Conservation (phyloP, 1,284 basidiomycete genomes). For the Porodaedalea pini region DNA sequence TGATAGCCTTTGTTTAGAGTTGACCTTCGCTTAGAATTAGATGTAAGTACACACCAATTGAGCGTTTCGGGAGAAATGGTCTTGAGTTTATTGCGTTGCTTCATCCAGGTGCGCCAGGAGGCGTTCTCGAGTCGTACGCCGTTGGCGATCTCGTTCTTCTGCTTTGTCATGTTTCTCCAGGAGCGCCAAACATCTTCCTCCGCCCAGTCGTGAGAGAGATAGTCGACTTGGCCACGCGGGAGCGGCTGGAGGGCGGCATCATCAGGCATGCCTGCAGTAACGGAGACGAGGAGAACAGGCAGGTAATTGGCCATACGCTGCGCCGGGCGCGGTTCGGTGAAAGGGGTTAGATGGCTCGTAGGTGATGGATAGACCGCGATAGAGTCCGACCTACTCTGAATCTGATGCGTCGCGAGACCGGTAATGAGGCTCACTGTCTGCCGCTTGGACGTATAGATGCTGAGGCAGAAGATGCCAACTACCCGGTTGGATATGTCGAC, state of each 20-base stretch:
- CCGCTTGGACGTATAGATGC: no score
- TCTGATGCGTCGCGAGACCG: no score
- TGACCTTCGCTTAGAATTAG: not conserved
- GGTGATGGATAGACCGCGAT: no score
- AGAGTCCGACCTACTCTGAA: no score
- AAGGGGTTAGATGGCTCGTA: not conserved
- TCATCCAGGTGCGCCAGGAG: constrained; percentile 98
- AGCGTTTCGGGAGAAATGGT: constrained; percentile 96
- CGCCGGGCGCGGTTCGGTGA: not conserved
- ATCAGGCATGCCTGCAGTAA: constrained; percentile 56
- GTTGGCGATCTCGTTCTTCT: constrained; percentile 98
- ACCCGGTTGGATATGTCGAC: no score
- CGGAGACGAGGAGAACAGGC: constrained; percentile 63
- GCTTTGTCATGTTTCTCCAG: constrained; percentile 97
- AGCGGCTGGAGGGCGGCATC: constrained; percentile 61
- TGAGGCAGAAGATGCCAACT: no score
- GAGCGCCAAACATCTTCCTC: constrained; percentile 99
- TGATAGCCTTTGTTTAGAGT: constrained; percentile 3
- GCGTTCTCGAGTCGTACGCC: constrained; percentile 96
- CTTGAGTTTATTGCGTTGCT: constrained; percentile 94
- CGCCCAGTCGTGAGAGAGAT: constrained; percentile 87
- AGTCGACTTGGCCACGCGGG: constrained; percentile 74
- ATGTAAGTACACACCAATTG: constrained; percentile 79
- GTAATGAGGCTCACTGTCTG: no score
- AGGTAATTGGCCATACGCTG: constrained; percentile 65